Conservation (phyloP, 2,329 filamentous ascomycete genomes). For the Fusarium acutatum region DNA sequence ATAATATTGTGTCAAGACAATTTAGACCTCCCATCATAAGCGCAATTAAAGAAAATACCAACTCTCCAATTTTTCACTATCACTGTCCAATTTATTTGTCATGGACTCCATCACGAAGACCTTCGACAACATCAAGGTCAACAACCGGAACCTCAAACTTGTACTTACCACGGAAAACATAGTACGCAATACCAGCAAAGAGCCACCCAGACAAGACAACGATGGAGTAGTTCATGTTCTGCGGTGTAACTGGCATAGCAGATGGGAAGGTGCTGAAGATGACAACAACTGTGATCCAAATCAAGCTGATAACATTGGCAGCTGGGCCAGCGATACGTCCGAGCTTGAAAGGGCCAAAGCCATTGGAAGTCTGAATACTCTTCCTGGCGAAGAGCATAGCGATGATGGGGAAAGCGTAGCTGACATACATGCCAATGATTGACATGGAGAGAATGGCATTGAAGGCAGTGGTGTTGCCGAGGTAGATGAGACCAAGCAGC, state of each 20-base stretch:
- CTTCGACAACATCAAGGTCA: neutral
- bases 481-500: conserved; percentile 50
- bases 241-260: conserved; percentile 49
- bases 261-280: conserved; percentile 57
- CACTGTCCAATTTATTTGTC: neutral
- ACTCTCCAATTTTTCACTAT: neutral
- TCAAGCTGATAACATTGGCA: conserved; percentile 51
- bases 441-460: conserved; percentile 53
- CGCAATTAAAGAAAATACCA: rapidly evolving
- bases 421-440: conserved; percentile 54
- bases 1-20: neutral
- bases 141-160: conserved; percentile 38
- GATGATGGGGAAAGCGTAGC: conserved; percentile 52
- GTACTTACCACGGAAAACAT: conserved; percentile 30
- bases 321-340: conserved; percentile 44
- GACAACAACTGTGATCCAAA: conserved; percentile 55
- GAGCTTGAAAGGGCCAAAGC: conserved; percentile 43
- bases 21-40: too few relatives aligned
- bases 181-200: conserved; percentile 47
- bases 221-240: conserved; percentile 58
- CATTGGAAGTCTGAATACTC: conserved; percentile 10
- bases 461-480: conserved; percentile 53
- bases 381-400: conserved; percentile 51
- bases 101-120: neutral
- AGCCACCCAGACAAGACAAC: conserved; percentile 54